A percentile compares a stretch with the other conserved stretches of the same genome.
Evolutionary conservation across 768 basidiomycete species (phyloP).

Genomic region (Rubroboletus pulcherrimus): DNA sequence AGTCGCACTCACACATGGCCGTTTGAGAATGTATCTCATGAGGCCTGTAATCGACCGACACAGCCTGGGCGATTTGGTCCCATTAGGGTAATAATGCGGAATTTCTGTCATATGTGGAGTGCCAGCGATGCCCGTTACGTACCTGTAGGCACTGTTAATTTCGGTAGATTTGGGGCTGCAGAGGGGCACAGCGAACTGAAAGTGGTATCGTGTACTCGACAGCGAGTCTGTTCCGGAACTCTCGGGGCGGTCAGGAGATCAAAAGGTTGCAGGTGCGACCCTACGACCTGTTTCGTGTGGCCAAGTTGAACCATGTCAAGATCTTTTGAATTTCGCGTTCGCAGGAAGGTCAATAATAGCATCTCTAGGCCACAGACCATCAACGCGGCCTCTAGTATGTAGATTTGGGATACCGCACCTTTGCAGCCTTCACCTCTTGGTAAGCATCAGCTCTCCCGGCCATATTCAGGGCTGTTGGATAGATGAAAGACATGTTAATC

Average conservation of each 20-base stretch:
- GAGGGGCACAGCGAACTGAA: not conserved
- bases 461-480: not conserved
- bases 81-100: not conserved
- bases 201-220: not conserved
- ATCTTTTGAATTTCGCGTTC: too few species aligned
- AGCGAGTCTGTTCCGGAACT: not conserved
- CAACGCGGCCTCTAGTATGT: not conserved
- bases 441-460: not conserved
- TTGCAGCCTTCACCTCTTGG: not conserved
- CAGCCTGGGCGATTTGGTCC: not conserved
- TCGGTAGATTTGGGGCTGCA: not conserved
- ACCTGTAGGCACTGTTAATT: not conserved
- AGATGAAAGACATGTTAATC: not conserved
- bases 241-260: not conserved
- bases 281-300: not conserved
- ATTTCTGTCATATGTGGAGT: not conserved
- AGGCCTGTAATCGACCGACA: constrained; percentile 1
- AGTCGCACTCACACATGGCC: not conserved
- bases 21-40: not conserved
- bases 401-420: not conserved
- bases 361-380: not conserved
- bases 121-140: not conserved
- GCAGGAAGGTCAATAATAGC: not conserved
- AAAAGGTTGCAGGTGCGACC: too few species aligned
- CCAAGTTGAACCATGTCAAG: not conserved